A percentile compares a stretch with the other conserved stretches of the same genome.
Conservation (phyloP, 176 grass and related monocot species). For the Bromus sterilis region DNA sequence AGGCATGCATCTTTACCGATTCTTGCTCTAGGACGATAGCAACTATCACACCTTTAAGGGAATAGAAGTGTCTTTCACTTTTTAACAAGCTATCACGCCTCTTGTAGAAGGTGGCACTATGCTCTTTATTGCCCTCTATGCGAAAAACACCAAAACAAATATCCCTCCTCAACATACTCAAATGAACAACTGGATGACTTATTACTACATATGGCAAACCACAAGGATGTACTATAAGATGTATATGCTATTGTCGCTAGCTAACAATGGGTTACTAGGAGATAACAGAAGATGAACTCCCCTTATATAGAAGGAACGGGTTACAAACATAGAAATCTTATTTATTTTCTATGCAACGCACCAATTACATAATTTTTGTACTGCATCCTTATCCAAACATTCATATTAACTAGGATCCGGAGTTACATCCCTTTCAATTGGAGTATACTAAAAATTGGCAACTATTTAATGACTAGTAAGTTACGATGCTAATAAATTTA, state of each 20-base stretch:
- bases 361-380: too few relatives aligned
- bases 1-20: neutral
- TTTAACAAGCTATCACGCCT: neutral
- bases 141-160: neutral
- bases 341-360: neutral
- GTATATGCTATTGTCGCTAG: neutral
- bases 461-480: neutral
- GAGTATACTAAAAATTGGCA: neutral
- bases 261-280: neutral
- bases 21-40: neutral
- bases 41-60: neutral
- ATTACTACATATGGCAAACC: neutral
- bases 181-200: neutral
- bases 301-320: neutral
- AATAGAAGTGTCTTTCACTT: neutral
- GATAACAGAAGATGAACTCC: neutral
- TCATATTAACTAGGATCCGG: neutral
- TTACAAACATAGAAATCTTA: neutral
- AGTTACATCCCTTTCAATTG: neutral
- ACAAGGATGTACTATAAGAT: neutral
- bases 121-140: neutral
- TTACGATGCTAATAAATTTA: neutral
- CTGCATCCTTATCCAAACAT: neutral
- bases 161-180: neutral
- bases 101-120: neutral